These are phyloP conservation scores for Croton setiger DNA, from an alignment of 441 rosid species.

Conservation along the genomic window DNA sequence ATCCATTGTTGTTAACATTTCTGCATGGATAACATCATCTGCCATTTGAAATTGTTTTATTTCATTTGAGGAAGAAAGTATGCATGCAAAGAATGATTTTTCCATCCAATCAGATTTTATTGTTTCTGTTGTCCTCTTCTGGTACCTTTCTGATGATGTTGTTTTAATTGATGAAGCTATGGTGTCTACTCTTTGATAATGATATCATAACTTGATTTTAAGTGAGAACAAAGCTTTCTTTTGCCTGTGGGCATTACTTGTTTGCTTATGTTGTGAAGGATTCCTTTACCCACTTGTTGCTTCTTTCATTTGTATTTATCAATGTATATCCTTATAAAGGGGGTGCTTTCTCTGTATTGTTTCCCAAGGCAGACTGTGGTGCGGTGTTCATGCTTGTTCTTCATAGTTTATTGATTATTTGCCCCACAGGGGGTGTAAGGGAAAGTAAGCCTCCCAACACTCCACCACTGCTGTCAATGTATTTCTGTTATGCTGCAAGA, in stretches of 20 bases:
- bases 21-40: neutral
- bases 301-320: neutral
- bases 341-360: neutral
- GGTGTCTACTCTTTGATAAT: neutral
- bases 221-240: too few species aligned
- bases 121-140: neutral
- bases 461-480: neutral
- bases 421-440: neutral
- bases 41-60: neutral
- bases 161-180: neutral
- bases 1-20: neutral
- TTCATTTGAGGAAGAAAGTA: neutral
- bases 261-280: neutral
- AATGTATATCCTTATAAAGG: too few species aligned
- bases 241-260: neutral
- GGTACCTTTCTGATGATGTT: neutral
- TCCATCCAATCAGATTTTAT: neutral
- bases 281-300: too few species aligned
- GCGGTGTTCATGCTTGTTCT: neutral
- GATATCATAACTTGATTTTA: too few species aligned
- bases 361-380: neutral
- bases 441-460: neutral
- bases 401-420: neutral
- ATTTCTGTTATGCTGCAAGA: neutral
- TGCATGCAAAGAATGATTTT: neutral